Evolutionary conservation across 1,284 basidiomycete species (phyloP).

Genomic region (Apiotrichum laibachii): DNA sequence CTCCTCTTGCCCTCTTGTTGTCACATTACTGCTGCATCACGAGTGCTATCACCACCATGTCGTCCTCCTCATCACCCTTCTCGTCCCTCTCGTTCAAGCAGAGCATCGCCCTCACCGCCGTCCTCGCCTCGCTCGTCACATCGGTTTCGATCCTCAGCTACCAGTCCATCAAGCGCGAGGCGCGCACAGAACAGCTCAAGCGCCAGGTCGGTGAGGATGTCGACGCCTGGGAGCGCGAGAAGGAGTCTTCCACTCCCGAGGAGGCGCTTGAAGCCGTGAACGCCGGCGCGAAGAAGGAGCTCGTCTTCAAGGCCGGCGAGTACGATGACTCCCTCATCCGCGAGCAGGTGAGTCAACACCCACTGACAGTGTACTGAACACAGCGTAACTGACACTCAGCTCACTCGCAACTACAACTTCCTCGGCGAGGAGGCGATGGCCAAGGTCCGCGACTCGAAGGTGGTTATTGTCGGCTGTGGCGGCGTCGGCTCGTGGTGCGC

Average conservation of each 20-base stretch:
- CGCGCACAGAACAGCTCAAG: conserved; percentile 46
- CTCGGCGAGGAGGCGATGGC: conserved; percentile 87
- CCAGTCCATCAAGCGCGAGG: conserved; percentile 47
- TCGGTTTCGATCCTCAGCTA: conserved; percentile 45
- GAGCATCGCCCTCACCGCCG: conserved; percentile 43
- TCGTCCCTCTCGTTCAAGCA: conserved; percentile 27
- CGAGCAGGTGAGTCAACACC: conserved; percentile 55
- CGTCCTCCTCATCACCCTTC: conserved; percentile 1
- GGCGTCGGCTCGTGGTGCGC: conserved; percentile 96
- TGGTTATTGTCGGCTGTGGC: conserved; percentile 89
- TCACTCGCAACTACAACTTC: conserved; percentile 92
- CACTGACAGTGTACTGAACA: too few species aligned
- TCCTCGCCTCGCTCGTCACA: conserved; percentile 43
- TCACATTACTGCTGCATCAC: background rate
- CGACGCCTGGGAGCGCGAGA: conserved; percentile 40
- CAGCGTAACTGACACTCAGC: conserved; percentile 56
- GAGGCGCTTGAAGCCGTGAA: background rate
- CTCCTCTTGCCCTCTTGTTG: background rate
- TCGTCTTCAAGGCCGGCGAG: conserved; percentile 42
- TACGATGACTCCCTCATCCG: conserved; percentile 74
- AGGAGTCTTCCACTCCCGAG: conserved; percentile 6
- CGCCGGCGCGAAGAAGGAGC: conserved; percentile 18
- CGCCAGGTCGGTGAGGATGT: conserved; percentile 48
- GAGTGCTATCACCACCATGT: background rate
- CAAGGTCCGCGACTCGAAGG: conserved; percentile 69